These are phyloP conservation scores for Lyophyllum decastes DNA, from an alignment of 768 basidiomycete species.

Conservation along the genomic window DNA sequence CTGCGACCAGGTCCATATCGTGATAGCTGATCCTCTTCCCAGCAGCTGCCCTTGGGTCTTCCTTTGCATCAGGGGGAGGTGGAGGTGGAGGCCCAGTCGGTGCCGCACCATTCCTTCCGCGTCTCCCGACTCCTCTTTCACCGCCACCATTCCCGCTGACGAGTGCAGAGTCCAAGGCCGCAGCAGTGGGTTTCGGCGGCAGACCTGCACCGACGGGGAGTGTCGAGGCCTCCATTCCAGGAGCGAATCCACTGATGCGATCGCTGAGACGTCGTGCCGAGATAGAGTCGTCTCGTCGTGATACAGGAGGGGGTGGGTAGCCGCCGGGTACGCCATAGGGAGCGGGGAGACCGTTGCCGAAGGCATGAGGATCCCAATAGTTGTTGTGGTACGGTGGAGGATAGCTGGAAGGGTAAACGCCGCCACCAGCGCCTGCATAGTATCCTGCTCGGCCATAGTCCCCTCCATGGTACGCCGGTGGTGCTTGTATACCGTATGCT, in stretches of 20 bases:
- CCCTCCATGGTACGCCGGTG: conserved; percentile 43
- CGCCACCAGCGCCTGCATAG: conserved; percentile 39
- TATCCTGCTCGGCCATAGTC: conserved; percentile 35
- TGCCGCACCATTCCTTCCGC: conserved; percentile 32
- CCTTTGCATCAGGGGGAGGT: conserved; percentile 86
- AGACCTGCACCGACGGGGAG: conserved; percentile 71
- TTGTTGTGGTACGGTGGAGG: conserved; percentile 44
- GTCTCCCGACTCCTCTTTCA: conserved; percentile 38
- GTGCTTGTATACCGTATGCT: conserved; percentile 78
- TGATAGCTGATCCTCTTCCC: conserved; percentile 92
- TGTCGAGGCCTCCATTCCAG: conserved; percentile 40
- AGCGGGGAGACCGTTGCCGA: conserved; percentile 32
- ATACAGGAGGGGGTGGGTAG: conserved; percentile 38
- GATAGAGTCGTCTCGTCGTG: conserved; percentile 61
- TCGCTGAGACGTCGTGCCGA: conserved; percentile 72
- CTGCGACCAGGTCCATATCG: conserved; percentile 93
- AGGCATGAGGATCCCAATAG: conserved; percentile 45
- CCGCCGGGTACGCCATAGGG: conserved; percentile 37
- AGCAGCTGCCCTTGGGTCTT: conserved; percentile 89
- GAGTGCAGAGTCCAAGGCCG: conserved; percentile 52
- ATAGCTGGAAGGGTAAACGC: conserved; percentile 39
- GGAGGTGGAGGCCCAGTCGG: conserved; percentile 60
- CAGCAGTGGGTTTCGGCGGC: conserved; percentile 73
- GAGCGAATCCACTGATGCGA: conserved; percentile 77
- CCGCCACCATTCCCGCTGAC: conserved; percentile 49